These are phyloP conservation scores for Aspergillus egyptiacus DNA, from an alignment of 495 filamentous ascomycete genomes.

Conservation along the genomic window DNA sequence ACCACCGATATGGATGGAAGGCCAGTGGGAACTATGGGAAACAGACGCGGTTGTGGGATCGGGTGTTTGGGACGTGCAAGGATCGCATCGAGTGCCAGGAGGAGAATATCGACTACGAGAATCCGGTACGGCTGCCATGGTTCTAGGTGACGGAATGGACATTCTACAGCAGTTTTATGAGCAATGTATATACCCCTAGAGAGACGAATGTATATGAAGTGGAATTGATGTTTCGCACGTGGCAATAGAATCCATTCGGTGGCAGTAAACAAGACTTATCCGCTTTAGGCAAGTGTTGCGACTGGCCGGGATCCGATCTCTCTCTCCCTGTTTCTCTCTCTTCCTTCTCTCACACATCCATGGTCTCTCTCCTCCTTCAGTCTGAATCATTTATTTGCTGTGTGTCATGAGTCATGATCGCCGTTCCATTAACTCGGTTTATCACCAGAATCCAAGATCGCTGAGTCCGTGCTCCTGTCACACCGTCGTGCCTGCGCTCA, in stretches of 20 bases:
- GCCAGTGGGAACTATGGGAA: conserved; percentile 42
- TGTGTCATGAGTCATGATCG: too few species aligned
- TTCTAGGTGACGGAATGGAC: conserved; percentile 29
- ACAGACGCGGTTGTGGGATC: conserved; percentile 40
- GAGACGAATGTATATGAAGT: background rate
- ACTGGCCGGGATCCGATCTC: background rate
- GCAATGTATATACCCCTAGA: conserved; percentile 6
- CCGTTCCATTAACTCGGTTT: too few species aligned
- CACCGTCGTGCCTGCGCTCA: too few species aligned
- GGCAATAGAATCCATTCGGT: background rate
- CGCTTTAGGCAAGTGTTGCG: conserved; percentile 4
- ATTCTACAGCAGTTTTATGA: conserved; percentile 3
- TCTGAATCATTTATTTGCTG: too few species aligned
- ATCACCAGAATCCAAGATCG: too few species aligned
- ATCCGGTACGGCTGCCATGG: conserved; percentile 17
- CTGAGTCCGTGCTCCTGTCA: too few species aligned
- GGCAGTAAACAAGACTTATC: background rate
- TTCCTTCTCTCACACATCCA: too few species aligned
- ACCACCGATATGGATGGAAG: conserved; percentile 40
- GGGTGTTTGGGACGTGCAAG: conserved; percentile 36
- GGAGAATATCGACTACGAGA: conserved; percentile 37
- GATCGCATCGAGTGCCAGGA: conserved; percentile 31
- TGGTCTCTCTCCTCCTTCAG: too few species aligned
- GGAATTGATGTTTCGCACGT: background rate
- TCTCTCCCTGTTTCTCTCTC: background rate